Evolutionary conservation across 176 grass and related monocot genomes (phyloP).

Genomic region (Thalia dealbata): DNA sequence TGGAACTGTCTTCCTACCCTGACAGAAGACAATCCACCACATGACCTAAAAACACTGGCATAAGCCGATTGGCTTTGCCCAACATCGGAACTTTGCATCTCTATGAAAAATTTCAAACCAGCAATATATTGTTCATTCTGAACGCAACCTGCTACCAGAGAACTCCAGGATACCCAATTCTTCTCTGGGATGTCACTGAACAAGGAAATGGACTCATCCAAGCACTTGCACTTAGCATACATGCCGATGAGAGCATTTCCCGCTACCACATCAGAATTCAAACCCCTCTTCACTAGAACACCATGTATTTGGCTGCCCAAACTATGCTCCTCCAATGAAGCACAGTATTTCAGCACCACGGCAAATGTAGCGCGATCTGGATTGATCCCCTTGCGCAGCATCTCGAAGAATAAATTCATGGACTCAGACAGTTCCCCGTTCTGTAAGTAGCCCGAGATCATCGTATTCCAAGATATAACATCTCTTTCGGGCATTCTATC

Average conservation of each 20-base stretch:
- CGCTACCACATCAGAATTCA: conserved; percentile 37
- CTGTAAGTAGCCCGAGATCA: conserved; percentile 41
- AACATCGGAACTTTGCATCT: conserved; percentile 58
- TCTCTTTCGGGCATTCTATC: conserved; percentile 43
- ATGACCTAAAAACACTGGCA: conserved; percentile 71
- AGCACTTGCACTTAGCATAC: conserved; percentile 68
- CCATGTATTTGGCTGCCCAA: conserved; percentile 52
- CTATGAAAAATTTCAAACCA: conserved; percentile 50
- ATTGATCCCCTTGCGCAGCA: conserved; percentile 23
- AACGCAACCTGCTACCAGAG: conserved; percentile 44
- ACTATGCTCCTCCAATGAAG: conserved; percentile 30
- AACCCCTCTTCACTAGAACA: conserved; percentile 37
- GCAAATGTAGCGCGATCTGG: conserved; percentile 46
- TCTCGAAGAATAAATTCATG: conserved; percentile 40
- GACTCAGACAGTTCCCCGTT: conserved; percentile 24
- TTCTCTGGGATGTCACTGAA: conserved; percentile 58
- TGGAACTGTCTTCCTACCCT: conserved; percentile 51
- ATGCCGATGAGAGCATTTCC: conserved; percentile 63
- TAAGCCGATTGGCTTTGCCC: conserved; percentile 62
- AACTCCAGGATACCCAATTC: conserved; percentile 74
- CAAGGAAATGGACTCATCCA: conserved; percentile 41
- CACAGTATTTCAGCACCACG: conserved; percentile 50
- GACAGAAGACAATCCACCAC: conserved; percentile 32
- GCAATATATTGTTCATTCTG: conserved; percentile 40
- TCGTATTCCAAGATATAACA: conserved; percentile 61